Conservation (phyloP, 768 basidiomycete species). For the Pisolithus tinctorius region DNA sequence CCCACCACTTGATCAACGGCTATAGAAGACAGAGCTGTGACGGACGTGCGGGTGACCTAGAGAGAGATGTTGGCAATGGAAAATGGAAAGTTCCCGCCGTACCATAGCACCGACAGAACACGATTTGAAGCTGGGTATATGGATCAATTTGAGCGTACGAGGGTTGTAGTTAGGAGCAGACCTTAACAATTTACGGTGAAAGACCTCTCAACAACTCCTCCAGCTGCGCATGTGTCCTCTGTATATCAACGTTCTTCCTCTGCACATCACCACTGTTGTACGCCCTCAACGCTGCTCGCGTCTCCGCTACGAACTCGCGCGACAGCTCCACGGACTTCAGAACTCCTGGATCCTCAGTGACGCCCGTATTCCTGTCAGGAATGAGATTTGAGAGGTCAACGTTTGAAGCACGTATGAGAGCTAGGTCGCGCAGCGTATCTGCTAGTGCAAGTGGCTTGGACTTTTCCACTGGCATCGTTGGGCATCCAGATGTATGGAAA, state of each 20-base stretch:
- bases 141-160: too few relatives aligned
- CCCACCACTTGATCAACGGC: too few relatives aligned
- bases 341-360: neutral
- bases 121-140: too few relatives aligned
- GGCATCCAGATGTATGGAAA: too few relatives aligned
- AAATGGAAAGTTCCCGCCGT: too few relatives aligned
- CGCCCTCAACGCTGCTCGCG: conserved; percentile 50
- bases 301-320: conserved; percentile 51
- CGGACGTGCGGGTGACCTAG: too few relatives aligned
- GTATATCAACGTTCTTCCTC: conserved; percentile 46
- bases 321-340: conserved; percentile 35
- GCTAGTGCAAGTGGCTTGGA: conserved; percentile 46
- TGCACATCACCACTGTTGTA: conserved; percentile 48
- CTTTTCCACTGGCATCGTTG: conserved; percentile 23
- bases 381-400: conserved; percentile 32
- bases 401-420: conserved; percentile 57
- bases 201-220: conserved; percentile 42
- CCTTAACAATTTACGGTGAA: conserved; percentile 9
- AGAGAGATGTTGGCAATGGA: too few relatives aligned
- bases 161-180: neutral
- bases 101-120: too few relatives aligned
- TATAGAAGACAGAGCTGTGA: too few relatives aligned
- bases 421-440: conserved; percentile 65
- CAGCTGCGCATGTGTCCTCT: conserved; percentile 45
- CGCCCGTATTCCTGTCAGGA: conserved; percentile 2